Evolutionary conservation across 768 basidiomycete species (phyloP).

Genomic region (Kockovaella imperatae): DNA sequence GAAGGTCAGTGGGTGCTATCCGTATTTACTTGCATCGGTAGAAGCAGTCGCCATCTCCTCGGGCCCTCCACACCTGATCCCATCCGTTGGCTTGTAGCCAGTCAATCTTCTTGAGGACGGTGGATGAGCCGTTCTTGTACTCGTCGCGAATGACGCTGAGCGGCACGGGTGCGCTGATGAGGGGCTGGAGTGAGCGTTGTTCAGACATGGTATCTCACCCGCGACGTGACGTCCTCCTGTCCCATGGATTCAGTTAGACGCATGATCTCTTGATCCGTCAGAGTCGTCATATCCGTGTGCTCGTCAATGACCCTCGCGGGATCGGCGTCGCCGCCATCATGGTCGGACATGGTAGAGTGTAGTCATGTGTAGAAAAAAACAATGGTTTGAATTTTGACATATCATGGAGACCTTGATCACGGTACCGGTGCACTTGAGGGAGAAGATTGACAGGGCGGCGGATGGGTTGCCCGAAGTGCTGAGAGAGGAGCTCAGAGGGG

Average conservation of each 20-base stretch:
- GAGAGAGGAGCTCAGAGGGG: background rate
- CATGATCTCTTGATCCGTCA: slow-evolving; percentile 45
- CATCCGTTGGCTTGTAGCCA: slow-evolving; percentile 60
- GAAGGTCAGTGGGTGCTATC: background rate
- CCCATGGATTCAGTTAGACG: slow-evolving; percentile 35
- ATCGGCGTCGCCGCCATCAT: too few relatives aligned
- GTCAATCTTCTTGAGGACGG: slow-evolving; percentile 67
- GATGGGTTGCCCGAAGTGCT: background rate
- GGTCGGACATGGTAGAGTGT: too few relatives aligned
- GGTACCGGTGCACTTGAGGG: too few relatives aligned
- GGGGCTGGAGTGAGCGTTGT: slow-evolving; percentile 21
- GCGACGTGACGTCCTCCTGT: slow-evolving; percentile 22
- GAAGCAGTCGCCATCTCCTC: slow-evolving; percentile 77
- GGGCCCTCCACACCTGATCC: slow-evolving; percentile 58
- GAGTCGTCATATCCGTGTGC: slow-evolving; percentile 39
- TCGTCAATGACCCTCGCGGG: slow-evolving; percentile 39
- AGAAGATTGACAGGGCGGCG: too few relatives aligned
- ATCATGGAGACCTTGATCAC: too few relatives aligned
- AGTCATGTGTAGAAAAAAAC: too few relatives aligned
- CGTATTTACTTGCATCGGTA: slow-evolving; percentile 61
- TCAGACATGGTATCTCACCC: slow-evolving; percentile 11
- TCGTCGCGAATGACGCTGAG: slow-evolving; percentile 38
- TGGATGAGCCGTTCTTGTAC: slow-evolving; percentile 29
- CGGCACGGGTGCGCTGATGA: slow-evolving; percentile 43
- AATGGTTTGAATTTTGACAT: too few relatives aligned